phyloP scores from a whole-genome alignment of 2,329 filamentous ascomycete species.

The Pseudocercospora vitis region DNA sequence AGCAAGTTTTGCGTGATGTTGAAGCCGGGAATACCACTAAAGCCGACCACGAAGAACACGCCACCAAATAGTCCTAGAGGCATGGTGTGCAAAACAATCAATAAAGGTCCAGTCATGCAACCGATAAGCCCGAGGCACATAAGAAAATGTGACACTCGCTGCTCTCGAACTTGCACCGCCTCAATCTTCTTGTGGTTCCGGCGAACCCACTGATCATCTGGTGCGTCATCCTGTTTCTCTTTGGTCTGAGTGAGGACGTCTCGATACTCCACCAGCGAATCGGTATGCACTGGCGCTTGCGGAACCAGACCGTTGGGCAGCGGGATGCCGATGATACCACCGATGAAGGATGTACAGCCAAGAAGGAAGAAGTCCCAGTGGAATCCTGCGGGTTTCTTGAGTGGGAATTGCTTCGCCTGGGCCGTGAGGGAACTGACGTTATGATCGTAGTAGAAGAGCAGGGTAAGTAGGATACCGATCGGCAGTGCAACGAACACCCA shows the following conservation, averaged over 20 bases:
- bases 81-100: constrained; percentile 56
- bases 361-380: constrained; percentile 63
- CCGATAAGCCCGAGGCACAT: constrained; percentile 57
- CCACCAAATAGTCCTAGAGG: constrained; percentile 56
- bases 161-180: constrained; percentile 55
- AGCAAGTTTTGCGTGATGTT: constrained; percentile 55
- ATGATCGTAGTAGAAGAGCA: constrained; percentile 60
- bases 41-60: constrained; percentile 60
- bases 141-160: constrained; percentile 57
- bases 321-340: constrained; percentile 57
- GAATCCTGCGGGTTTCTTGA: constrained; percentile 60
- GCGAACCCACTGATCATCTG: constrained; percentile 39
- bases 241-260: constrained; percentile 46
- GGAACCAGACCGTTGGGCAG: constrained; percentile 61
- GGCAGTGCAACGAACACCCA: constrained; percentile 57
- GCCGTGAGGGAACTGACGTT: constrained; percentile 57
- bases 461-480: constrained; percentile 54
- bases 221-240: constrained; percentile 46
- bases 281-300: constrained; percentile 61
- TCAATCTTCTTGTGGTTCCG: constrained; percentile 48
- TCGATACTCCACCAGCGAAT: constrained; percentile 47
- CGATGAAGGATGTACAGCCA: constrained; percentile 56
- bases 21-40: constrained; percentile 54
- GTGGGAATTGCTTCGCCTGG: constrained; percentile 56
- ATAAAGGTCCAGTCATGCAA: constrained; percentile 58